Conservation (phyloP, 1,284 basidiomycete species). For the Meira miltonrushii region DNA sequence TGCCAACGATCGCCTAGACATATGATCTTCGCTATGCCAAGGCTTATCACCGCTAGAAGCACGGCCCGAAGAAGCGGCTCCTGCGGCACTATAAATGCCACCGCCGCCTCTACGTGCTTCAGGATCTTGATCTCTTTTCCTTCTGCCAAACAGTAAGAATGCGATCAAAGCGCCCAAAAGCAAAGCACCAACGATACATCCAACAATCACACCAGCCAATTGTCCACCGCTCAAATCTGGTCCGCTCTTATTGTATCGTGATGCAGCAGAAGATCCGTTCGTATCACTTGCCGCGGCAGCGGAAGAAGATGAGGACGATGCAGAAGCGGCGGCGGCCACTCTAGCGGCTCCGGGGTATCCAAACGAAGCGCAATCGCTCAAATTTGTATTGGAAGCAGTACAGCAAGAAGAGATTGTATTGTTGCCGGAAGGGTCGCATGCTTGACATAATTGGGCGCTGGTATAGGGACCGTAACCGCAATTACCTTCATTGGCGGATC, state of each 20-base stretch:
- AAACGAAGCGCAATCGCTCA: constrained; percentile 33
- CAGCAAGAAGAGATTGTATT: constrained; percentile 36
- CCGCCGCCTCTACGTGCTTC: constrained; percentile 23
- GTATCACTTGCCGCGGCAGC: constrained; percentile 5
- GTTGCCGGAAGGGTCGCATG: constrained; percentile 48
- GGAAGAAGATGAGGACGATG: constrained; percentile 18
- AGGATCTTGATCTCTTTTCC: constrained; percentile 18
- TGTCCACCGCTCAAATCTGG: constrained; percentile 15
- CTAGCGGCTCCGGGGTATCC: constrained; percentile 37
- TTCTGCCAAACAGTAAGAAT: constrained; percentile 18
- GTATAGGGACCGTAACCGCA: constrained; percentile 54
- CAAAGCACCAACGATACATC: constrained; percentile 33
- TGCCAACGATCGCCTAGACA: constrained; percentile 18
- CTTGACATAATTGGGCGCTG: constrained; percentile 53
- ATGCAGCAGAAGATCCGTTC: constrained; percentile 13
- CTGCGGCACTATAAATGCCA: constrained; percentile 20
- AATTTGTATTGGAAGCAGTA: constrained; percentile 32
- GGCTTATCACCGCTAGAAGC: constrained; percentile 20
- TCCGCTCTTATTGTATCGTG: neutral
- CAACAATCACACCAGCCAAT: constrained; percentile 39
- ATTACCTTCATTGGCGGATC: constrained; percentile 54
- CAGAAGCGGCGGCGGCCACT: constrained; percentile 27
- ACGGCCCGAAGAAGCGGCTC: neutral
- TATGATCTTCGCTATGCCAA: constrained; percentile 34
- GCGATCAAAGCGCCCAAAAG: constrained; percentile 34